Evolutionary conservation across 2,329 filamentous ascomycete genomes (phyloP).

Genomic region (Penicillium sp.): DNA sequence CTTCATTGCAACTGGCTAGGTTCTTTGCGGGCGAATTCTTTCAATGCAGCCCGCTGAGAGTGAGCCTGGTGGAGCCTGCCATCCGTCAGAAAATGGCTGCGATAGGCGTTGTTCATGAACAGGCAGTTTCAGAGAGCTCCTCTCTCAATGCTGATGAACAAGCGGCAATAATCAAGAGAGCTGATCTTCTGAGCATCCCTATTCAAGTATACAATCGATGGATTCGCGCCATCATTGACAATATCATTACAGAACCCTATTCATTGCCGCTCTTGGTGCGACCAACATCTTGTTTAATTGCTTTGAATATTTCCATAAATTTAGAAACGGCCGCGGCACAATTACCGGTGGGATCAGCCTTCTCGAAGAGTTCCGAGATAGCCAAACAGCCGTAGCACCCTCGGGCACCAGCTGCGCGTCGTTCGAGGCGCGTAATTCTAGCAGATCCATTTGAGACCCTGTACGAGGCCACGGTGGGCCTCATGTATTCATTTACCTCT

Average conservation of each 20-base stretch:
- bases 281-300: constrained; percentile 64
- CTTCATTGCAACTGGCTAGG: constrained; percentile 64
- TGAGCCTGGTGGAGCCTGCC: constrained; percentile 60
- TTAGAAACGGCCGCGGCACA: constrained; percentile 24
- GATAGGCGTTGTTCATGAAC: constrained; percentile 64
- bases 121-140: constrained; percentile 42
- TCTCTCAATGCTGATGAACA: neutral
- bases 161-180: neutral
- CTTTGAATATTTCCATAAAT: constrained; percentile 52
- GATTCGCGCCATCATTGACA: constrained; percentile 14
- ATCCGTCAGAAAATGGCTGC: constrained; percentile 66
- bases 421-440: constrained; percentile 7
- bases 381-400: neutral
- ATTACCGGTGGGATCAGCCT: constrained; percentile 17
- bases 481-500: constrained; percentile 16
- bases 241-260: constrained; percentile 50
- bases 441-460: constrained; percentile 11
- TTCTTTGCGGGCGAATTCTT: constrained; percentile 68
- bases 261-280: constrained; percentile 49
- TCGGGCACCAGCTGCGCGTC: constrained; percentile 4
- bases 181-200: neutral
- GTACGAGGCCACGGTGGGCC: constrained; percentile 8
- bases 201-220: constrained; percentile 14
- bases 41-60: constrained; percentile 61
- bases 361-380: constrained; percentile 13